A percentile compares a stretch with the other conserved stretches of the same genome.
phyloP scores from a whole-genome alignment of 176 grass and related monocot species.

The Oryza australiensis region DNA sequence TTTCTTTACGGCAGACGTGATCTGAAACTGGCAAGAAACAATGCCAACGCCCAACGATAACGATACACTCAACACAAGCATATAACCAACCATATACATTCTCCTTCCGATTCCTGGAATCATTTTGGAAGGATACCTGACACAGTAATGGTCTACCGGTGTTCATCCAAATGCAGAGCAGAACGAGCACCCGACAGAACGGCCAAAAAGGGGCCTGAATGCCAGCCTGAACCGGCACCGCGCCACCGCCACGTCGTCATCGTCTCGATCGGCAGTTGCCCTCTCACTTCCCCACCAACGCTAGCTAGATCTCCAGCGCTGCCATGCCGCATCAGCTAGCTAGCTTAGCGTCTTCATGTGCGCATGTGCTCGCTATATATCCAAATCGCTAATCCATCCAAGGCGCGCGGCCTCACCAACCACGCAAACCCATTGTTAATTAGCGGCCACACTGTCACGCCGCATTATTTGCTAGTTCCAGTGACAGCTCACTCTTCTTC shows the following conservation, averaged over 20 bases:
- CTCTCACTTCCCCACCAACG: background rate
- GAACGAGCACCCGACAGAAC: background rate
- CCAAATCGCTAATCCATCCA: background rate
- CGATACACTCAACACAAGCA: background rate
- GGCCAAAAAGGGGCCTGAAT: background rate
- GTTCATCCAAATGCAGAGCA: background rate
- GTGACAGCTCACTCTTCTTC: conserved; percentile 2
- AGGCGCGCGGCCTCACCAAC: background rate
- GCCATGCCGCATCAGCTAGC: background rate
- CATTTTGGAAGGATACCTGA: background rate
- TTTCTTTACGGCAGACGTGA: background rate
- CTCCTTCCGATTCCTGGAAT: background rate
- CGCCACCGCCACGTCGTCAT: background rate
- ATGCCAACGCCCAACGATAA: background rate
- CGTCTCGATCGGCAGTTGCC: background rate
- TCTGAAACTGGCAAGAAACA: background rate
- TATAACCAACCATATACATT: background rate
- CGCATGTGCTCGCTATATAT: background rate
- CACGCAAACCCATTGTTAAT: conserved; percentile 23
- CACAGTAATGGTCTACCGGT: background rate
- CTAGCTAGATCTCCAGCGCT: too few species aligned
- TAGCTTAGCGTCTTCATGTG: conserved; percentile 10
- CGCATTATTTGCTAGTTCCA: background rate
- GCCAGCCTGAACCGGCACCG: background rate
- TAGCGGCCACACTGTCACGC: background rate